Percentiles rank a stretch among this genome's conserved stretches.
Evolutionary conservation across 1,284 basidiomycete genomes (phyloP).

Genomic region (Neotropicomus parvogracilis): DNA sequence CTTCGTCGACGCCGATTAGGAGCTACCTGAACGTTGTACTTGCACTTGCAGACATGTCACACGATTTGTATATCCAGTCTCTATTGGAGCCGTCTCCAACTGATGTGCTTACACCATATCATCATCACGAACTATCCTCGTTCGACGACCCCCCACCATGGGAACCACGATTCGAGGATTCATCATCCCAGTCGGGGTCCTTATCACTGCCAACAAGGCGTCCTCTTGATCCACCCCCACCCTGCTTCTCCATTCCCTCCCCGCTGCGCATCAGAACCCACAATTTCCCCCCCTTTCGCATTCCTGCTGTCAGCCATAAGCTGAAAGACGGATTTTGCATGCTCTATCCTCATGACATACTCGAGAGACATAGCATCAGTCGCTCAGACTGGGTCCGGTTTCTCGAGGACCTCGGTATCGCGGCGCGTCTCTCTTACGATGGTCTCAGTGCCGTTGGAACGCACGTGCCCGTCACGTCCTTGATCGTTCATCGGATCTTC

Average conservation of each 20-base stretch:
- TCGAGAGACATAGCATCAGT: slow-evolving; percentile 30
- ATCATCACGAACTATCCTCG: slow-evolving; percentile 1
- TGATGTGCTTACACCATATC: background rate
- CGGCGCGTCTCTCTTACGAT: slow-evolving; percentile 25
- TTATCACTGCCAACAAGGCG: slow-evolving; percentile 3
- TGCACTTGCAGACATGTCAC: slow-evolving; percentile 15
- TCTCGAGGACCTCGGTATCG: slow-evolving; percentile 26
- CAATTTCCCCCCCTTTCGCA: slow-evolving; percentile 28
- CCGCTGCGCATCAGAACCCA: slow-evolving; percentile 28
- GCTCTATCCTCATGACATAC: slow-evolving; percentile 24
- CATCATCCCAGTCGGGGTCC: slow-evolving; percentile 5
- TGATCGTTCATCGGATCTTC: slow-evolving; percentile 18
- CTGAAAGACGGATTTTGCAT: slow-evolving; percentile 29
- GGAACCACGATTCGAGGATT: slow-evolving; percentile 28
- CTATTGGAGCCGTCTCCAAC: background rate
- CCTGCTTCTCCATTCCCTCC: slow-evolving; percentile 31
- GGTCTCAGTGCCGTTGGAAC: slow-evolving; percentile 26
- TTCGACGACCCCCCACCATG: slow-evolving; percentile 24
- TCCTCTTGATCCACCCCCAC: slow-evolving; percentile 33
- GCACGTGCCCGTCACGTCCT: slow-evolving; percentile 15
- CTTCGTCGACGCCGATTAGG: background rate
- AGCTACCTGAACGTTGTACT: background rate
- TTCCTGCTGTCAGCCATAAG: slow-evolving; percentile 21
- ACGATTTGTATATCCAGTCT: slow-evolving; percentile 4
- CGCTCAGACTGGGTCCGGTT: slow-evolving; percentile 30